Base-by-base conservation (phyloP, 2,329 filamentous ascomycete species). In the Aspergillus quadricinctus region DNA sequence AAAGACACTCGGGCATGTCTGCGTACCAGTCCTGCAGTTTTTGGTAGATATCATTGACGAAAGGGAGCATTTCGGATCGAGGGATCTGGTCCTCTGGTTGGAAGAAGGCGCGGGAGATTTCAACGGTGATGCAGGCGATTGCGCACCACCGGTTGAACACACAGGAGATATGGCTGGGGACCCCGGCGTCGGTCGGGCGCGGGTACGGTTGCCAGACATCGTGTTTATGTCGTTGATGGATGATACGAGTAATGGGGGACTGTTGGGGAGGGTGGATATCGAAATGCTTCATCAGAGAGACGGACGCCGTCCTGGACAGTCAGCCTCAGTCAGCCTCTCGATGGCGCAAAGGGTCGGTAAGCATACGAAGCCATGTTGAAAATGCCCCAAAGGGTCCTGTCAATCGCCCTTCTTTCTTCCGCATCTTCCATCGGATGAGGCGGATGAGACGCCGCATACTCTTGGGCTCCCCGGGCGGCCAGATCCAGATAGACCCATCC, bases 181-280 rank as follows among this genome's bases (percentile, higher is more conserved):
- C 11, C 3, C 41, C 55, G 1, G 59, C 54, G 14, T 61, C 56
- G 3, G 52, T 51, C 3, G 50, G 52, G 14, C 55, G 57, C 9
- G 69, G 67, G 52, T 71, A 71, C 1, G 66, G 65, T 3, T 55
- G 54, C 64, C 68, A 70, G 7, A 59, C 45, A 25, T 64, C 60
- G 2, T 43, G 50, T 2, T 50, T 46, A 37, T 64, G 41, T 1
- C n/a, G 35, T 2, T 53, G 46, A 40, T 66, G 59, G 6, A 49
- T 43, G 19, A 62, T 58, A 2, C 19, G 45, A 2, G 61, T 28
- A 11, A 63, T 50, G 7, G 54, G 63, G 31, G 61, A 54, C 48
- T 56, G 52, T 35, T 17, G 49, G 2, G 51, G 57, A 19, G 64
- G 59, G 35, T 55, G 45, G 41, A 60, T 52, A 41, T 62, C 56